Base-by-base conservation (phyloP, 352 stramenopile genomes). In the Blastocystis sp. region DNA sequence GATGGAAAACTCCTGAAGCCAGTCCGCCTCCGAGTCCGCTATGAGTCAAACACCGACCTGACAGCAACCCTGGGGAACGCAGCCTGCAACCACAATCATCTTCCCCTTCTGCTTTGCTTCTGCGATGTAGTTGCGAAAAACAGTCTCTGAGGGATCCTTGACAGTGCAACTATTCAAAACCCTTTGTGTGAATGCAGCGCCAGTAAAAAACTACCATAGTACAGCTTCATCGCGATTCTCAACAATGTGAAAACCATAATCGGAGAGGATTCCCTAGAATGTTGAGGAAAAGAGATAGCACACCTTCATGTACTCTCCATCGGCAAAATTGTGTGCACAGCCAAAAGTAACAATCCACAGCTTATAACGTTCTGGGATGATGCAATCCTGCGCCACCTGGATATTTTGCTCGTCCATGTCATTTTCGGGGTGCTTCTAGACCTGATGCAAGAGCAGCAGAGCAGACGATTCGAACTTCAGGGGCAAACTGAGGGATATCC, bases 121-220 rank as follows among this genome's bases (percentile, higher is more conserved):
- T 87, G 93, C 66, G 18, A 95, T 94, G 82, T 96, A 90, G 90
- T 96, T 94, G 91, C 96, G 94, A 91, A 97, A 97, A 30, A 93
- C 94, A 0, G 92, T 93, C 79, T 97, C 93, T n/a, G 92, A 95
- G 45, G 95, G 95, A 90, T 97, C 94, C 90, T 98, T 98, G 59
- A 98, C 95, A 6, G 95, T 98, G 91, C 95, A 98, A 91, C 93
- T 96, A 79, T 97, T 97, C 30, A 98, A 90, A 26, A 98, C 92
- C 94, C 94, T 85, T 54, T 43, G 18, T n/a, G 6, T 85, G n/a
- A 85, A 26, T 0, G n/a, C 0, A 39, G 47, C 26, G 9, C 9
- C 7, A 39, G 50, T 4, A 20, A 16, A 66, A 6, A 62, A 5
- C 9, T 55, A 85, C 73, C 78, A 97, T 66, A 96, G 91, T 81